phyloP scores from a whole-genome alignment of 768 basidiomycete species.

The Termitomyces sp. region DNA sequence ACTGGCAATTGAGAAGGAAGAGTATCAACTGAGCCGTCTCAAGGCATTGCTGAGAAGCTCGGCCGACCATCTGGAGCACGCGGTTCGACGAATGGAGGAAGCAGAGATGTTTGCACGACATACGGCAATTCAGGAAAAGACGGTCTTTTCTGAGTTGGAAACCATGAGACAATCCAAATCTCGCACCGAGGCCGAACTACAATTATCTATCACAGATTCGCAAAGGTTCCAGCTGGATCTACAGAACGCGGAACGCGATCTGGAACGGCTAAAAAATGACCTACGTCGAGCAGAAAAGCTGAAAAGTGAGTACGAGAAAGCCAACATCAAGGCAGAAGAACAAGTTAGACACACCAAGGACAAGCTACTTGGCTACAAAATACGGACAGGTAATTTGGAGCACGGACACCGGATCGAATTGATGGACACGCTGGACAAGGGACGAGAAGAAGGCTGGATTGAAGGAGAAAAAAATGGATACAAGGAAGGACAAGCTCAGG shows the following conservation, averaged over 20 bases:
- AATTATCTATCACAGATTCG: constrained; percentile 32
- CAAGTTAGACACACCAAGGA: constrained; percentile 36
- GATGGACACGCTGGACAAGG: constrained; percentile 39
- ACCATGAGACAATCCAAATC: constrained; percentile 37
- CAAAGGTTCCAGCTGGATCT: constrained; percentile 42
- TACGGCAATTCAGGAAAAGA: constrained; percentile 44
- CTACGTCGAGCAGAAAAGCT: constrained; percentile 26
- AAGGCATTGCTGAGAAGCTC: constrained; percentile 48
- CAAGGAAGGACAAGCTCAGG: constrained; percentile 25
- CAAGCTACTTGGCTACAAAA: constrained; percentile 40
- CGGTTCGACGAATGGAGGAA: constrained; percentile 49
- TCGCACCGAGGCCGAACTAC: constrained; percentile 25
- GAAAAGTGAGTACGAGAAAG: constrained; percentile 38
- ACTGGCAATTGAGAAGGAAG: constrained; percentile 44
- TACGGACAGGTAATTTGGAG: constrained; percentile 35
- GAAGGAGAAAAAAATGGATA: constrained; percentile 39
- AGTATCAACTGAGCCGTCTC: constrained; percentile 50
- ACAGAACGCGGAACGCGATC: constrained; percentile 41
- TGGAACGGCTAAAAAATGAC: constrained; percentile 30
- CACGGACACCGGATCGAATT: constrained; percentile 36
- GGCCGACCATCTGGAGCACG: constrained; percentile 50
- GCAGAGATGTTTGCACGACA: constrained; percentile 45
- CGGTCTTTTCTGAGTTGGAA: constrained; percentile 30
- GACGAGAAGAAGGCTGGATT: constrained; percentile 32
- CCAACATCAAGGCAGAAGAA: constrained; percentile 37